These are phyloP conservation scores for Talaromyces borbonicus DNA, from an alignment of 495 filamentous ascomycete species.

Conservation along the genomic window DNA sequence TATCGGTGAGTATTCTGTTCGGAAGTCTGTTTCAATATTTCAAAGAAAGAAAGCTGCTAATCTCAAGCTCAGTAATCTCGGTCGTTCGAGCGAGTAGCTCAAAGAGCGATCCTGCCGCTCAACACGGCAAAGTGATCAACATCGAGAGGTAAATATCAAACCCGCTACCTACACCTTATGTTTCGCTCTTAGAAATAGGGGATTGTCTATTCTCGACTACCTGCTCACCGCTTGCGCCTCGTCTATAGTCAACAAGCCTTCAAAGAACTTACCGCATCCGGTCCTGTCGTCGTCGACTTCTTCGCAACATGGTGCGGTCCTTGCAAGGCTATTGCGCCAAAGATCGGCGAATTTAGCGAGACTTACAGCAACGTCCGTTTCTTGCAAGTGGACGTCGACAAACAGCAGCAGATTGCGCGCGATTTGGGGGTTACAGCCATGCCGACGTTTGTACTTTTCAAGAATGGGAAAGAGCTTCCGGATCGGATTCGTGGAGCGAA, in stretches of 20 bases:
- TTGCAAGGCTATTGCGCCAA: constrained; percentile 57
- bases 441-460: constrained; percentile 81
- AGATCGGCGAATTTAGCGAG: constrained; percentile 57
- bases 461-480: constrained; percentile 56
- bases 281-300: constrained; percentile 27
- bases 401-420: constrained; percentile 57
- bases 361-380: constrained; percentile 51
- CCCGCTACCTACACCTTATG: too few relatives aligned
- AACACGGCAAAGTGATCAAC: constrained; percentile 4
- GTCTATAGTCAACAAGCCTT: constrained; percentile 4
- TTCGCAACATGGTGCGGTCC: constrained; percentile 58
- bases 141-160: constrained; percentile 3
- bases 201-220: too few relatives aligned
- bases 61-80: background rate
- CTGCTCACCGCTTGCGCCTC: background rate
- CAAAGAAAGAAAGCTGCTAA: background rate
- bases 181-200: background rate
- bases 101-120: background rate
- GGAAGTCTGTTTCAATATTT: background rate
- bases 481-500: constrained; percentile 74
- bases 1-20: background rate
- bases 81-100: background rate
- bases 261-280: constrained; percentile 43
- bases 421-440: constrained; percentile 75
- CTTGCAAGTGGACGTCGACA: constrained; percentile 83